Conservation (phyloP, 371 early-diverging fungal species). For the Mortierella sp. region DNA sequence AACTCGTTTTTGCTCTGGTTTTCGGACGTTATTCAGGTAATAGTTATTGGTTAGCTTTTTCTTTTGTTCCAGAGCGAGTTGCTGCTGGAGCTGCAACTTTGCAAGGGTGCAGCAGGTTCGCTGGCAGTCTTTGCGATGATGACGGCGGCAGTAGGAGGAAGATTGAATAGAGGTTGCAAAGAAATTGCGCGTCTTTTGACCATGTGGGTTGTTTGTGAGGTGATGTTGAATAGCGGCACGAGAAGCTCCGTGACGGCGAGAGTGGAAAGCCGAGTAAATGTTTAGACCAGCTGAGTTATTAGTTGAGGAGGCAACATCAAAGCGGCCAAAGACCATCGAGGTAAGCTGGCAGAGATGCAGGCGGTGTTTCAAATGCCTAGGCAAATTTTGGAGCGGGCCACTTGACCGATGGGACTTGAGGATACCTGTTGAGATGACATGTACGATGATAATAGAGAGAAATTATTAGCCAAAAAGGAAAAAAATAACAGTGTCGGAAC, state of each 20-base stretch:
- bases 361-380: conserved; percentile 67
- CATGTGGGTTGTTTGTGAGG: conserved; percentile 30
- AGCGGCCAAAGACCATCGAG: conserved; percentile 73
- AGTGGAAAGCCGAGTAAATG: conserved; percentile 43
- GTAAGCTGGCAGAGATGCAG: conserved; percentile 73
- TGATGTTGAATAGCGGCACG: conserved; percentile 40
- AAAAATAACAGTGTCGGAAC: neutral
- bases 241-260: conserved; percentile 46
- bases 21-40: conserved; percentile 24
- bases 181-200: conserved; percentile 29
- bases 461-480: neutral
- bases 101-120: conserved; percentile 55
- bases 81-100: conserved; percentile 52
- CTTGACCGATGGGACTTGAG: conserved; percentile 66
- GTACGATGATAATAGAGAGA: neutral
- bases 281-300: conserved; percentile 43
- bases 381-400: conserved; percentile 60
- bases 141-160: conserved; percentile 52
- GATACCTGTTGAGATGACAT: conserved; percentile 56
- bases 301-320: conserved; percentile 64
- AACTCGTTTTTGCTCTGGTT: conserved; percentile 27
- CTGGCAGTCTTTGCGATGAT: conserved; percentile 54
- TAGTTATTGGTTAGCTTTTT: conserved; percentile 28
- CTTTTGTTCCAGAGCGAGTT: conserved; percentile 59
- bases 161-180: conserved; percentile 34